A percentile compares a stretch with the other conserved stretches of the same genome.
These are phyloP conservation scores for Ophiostoma quercus DNA, from an alignment of 2,329 filamentous ascomycete species.

Conservation along the genomic window DNA sequence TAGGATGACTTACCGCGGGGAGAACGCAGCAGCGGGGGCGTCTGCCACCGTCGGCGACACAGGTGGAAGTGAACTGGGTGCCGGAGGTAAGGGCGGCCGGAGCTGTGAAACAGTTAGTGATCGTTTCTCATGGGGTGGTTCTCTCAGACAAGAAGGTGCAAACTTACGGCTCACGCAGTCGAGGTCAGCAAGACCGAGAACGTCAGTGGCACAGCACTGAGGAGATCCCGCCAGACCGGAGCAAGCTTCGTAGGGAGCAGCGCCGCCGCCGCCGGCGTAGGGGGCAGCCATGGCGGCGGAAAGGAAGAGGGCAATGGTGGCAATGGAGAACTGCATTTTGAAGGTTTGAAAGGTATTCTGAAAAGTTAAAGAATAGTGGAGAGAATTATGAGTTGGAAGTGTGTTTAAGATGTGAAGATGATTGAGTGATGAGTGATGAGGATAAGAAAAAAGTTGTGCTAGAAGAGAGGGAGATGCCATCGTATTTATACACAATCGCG, in stretches of 20 bases:
- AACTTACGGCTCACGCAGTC: not conserved
- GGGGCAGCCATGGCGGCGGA: slow-evolving; percentile 1
- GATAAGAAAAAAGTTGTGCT: not conserved
- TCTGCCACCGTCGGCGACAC: not conserved
- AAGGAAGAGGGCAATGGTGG: slow-evolving; percentile 7
- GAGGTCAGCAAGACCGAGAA: not conserved
- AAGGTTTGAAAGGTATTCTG: not conserved
- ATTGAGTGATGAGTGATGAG: slow-evolving; percentile 4
- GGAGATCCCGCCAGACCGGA: not conserved
- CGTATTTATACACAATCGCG: not conserved
- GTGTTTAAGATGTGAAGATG: not conserved
- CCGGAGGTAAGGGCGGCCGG: not conserved
- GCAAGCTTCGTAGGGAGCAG: not conserved
- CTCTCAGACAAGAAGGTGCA: not conserved
- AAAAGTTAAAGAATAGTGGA: not conserved
- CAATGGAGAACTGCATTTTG: slow-evolving; percentile 17
- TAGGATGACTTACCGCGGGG: not conserved
- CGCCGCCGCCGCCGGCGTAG: not conserved
- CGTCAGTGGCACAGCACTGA: not conserved
- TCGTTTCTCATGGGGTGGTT: too few relatives aligned
- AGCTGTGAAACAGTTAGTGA: not conserved
- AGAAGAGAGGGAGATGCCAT: not conserved
- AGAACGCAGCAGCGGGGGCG: not conserved
- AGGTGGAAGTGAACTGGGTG: not conserved
- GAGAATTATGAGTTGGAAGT: not conserved